Evolutionary conservation across 306 rosid species (phyloP), one percentile per base, ranked within the genome.

Genomic region (Sindora glabra): DNA sequence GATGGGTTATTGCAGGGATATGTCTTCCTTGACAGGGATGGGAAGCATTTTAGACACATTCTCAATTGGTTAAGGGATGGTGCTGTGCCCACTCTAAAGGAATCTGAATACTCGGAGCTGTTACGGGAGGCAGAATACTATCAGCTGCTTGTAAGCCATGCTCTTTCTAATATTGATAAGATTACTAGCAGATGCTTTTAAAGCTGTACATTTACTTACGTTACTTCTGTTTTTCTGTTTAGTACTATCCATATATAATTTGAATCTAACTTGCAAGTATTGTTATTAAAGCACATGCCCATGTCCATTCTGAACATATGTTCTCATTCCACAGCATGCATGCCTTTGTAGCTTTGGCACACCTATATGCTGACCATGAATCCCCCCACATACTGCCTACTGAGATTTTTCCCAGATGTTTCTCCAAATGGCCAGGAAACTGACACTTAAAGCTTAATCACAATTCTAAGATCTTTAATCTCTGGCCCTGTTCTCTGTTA

Each of bases 41-140:
- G 97, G 26, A 74, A 76, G 62, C 95, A 85, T 74, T 87, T 91
- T 50, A 80, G 97, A 4, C 96, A 91, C 70, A 83, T 91, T 66
- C 97, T 91, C 58, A 91, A 91, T 76, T 91, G 96, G 96, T 79
- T 91, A 46, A 83, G 97, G 59, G 96, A 91, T 24, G 89, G 96
- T 0, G 69, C 76, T 37, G 83, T 87, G 64, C 97, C 97, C 32
- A 69, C 70, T 12, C 77, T 91, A 7, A 79, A 80, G 36, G 96
- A 91, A 37, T 60, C 65, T 30, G 73, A 83, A 30, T 77, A 63
- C 72, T 17, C 74, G 6, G 95, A 91, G 71, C 78, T 91, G 72
- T 54, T 77, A 57, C 79, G 86, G 50, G 97, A 91, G 72, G 97
- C 95, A 46, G 97, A 91, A 66, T 91, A 85, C 75, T 91, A 87